These are phyloP conservation scores for Epipyxis sp. DNA, from an alignment of 108 stramenopile species.

Conservation along the genomic window DNA sequence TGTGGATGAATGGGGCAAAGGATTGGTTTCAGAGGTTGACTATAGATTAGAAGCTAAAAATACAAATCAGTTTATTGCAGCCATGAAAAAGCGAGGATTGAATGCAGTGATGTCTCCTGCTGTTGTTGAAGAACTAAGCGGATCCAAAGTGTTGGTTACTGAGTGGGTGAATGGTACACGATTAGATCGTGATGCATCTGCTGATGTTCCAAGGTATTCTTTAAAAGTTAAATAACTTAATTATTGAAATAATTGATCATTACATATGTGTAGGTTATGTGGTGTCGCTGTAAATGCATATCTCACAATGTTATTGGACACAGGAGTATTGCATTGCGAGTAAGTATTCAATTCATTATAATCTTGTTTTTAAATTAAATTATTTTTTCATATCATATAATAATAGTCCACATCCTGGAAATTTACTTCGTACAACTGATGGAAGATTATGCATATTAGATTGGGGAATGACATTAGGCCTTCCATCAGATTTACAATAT, in stretches of 20 bases:
- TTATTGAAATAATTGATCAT: not conserved
- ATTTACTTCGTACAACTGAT: conserved; percentile 76
- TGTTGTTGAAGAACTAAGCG: not conserved
- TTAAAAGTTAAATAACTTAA: not conserved
- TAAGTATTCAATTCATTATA: not conserved
- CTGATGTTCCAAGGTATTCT: conserved; percentile 59
- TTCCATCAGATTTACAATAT: conserved; percentile 72
- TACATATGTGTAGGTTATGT: conserved; percentile 61
- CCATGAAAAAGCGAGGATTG: conserved; percentile 17
- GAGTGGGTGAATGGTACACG: conserved; percentile 89
- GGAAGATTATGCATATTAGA: conserved; percentile 86
- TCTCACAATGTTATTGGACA: conserved; percentile 71
- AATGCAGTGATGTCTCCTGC: not conserved
- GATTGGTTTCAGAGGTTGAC: conserved; percentile 91
- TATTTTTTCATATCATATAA: not conserved
- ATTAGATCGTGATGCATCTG: conserved; percentile 64
- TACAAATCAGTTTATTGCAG: conserved; percentile 57
- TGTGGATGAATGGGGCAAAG: conserved; percentile 84
- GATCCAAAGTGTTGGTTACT: conserved; percentile 65
- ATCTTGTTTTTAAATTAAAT: not conserved
- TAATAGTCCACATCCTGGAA: conserved; percentile 58
- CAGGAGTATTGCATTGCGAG: conserved; percentile 67
- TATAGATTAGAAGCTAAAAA: conserved; percentile 83
- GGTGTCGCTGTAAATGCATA: conserved; percentile 83
- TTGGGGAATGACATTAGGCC: conserved; percentile 89